A percentile compares a stretch with the other conserved stretches of the same genome.
Conservation (phyloP, 352 stramenopile genomes). For the Phytophthora podocarpi region DNA sequence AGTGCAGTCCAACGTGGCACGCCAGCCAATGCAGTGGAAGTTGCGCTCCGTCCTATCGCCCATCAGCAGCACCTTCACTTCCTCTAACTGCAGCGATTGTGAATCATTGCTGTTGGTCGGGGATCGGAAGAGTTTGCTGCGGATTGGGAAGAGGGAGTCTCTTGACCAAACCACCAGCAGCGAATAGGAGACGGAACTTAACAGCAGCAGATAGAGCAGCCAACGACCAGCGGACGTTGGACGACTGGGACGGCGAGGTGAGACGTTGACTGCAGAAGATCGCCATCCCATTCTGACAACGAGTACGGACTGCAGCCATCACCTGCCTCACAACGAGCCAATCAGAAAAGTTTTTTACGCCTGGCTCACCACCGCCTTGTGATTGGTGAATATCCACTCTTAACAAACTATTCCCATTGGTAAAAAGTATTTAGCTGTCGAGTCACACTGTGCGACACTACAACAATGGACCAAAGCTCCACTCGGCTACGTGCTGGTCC, state of each 20-base stretch:
- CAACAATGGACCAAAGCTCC: slow-evolving; percentile 10
- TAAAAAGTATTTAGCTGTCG: not conserved
- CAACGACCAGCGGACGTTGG: slow-evolving; percentile 2
- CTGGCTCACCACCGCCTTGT: too few relatives aligned
- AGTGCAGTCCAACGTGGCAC: slow-evolving; percentile 23
- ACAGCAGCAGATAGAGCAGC: slow-evolving; percentile 11
- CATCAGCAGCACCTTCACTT: slow-evolving; percentile 16
- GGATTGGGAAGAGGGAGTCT: slow-evolving; percentile 3
- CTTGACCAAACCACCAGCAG: slow-evolving; percentile 20
- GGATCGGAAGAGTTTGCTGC: not conserved
- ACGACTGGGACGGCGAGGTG: not conserved
- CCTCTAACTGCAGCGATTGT: not conserved
- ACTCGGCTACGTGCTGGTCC: slow-evolving; percentile 8
- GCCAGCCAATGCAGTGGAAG: slow-evolving; percentile 29
- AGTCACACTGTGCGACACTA: not conserved
- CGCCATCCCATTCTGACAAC: slow-evolving; percentile 20
- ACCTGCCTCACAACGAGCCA: too few relatives aligned
- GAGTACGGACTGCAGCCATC: too few relatives aligned
- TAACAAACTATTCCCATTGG: too few relatives aligned
- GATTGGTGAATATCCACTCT: too few relatives aligned
- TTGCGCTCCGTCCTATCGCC: slow-evolving; percentile 9
- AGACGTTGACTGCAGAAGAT: slow-evolving; percentile 10
- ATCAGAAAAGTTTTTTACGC: too few relatives aligned
- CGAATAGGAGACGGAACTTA: slow-evolving; percentile 14
- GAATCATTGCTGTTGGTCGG: not conserved